Evolutionary conservation across 2,329 filamentous ascomycete genomes (phyloP).

Genomic region (Nannizziopsis barbatae): DNA sequence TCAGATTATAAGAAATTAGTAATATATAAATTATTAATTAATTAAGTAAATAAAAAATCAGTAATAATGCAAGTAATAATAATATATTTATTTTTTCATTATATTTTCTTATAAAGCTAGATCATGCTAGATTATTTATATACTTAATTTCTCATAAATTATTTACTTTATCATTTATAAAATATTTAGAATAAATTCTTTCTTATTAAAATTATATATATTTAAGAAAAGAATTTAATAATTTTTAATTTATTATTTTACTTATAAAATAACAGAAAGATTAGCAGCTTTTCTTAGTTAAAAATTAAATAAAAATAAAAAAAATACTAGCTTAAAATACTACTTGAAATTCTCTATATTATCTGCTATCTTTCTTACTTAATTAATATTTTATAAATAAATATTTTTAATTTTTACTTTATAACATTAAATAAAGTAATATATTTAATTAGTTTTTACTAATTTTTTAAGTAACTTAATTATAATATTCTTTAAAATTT

Average conservation of each 20-base stretch:
- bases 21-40: too few species aligned
- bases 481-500: constrained; percentile 2
- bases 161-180: constrained; percentile 3
- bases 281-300: background rate
- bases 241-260: constrained; percentile 2
- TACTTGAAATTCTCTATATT: constrained; percentile 7
- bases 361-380: constrained; percentile 8
- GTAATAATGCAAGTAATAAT: too few species aligned
- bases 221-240: constrained; percentile 8
- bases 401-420: background rate
- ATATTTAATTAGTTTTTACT: constrained; percentile 3
- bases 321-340: too few species aligned
- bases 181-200: constrained; percentile 8
- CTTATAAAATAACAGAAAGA: background rate
- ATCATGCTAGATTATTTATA: background rate
- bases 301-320: background rate
- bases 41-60: too few species aligned
- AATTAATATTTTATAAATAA: constrained; percentile 8
- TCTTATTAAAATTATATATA: constrained; percentile 13
- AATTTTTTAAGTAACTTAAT: background rate
- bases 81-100: too few species aligned
- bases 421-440: background rate
- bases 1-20: too few species aligned
- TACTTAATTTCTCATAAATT: background rate
- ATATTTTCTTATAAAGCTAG: background rate